A percentile compares a stretch with the other conserved stretches of the same genome.
Evolutionary conservation across 202 grass and related monocot genomes (phyloP).

Genomic region (Elaeis oleifera): DNA sequence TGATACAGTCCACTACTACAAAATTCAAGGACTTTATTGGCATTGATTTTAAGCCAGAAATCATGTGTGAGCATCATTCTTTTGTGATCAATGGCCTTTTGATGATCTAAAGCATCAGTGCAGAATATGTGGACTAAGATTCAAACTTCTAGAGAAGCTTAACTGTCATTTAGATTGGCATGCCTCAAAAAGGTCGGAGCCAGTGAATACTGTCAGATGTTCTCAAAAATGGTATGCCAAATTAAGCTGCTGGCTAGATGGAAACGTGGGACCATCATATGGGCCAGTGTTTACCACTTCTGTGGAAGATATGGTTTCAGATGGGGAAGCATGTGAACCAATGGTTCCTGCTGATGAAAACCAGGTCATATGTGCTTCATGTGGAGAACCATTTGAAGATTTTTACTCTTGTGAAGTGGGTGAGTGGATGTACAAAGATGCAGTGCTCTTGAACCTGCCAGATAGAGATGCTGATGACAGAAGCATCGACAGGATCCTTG

Average conservation of each 20-base stretch:
- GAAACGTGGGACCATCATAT: slow-evolving; percentile 32
- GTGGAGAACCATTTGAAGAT: slow-evolving; percentile 83
- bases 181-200: slow-evolving; percentile 24
- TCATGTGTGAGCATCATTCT: slow-evolving; percentile 58
- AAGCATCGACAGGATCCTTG: slow-evolving; percentile 18
- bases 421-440: slow-evolving; percentile 88
- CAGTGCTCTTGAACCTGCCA: slow-evolving; percentile 41
- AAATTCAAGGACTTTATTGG: slow-evolving; percentile 43
- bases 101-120: slow-evolving; percentile 62
- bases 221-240: slow-evolving; percentile 69
- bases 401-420: slow-evolving; percentile 49
- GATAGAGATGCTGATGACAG: slow-evolving; percentile 22
- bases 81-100: slow-evolving; percentile 53
- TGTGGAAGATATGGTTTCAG: slow-evolving; percentile 35
- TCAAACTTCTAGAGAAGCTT: slow-evolving; percentile 52
- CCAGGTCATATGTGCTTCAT: slow-evolving; percentile 78
- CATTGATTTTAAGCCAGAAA: slow-evolving; percentile 63
- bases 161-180: slow-evolving; percentile 39
- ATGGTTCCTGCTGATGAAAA: slow-evolving; percentile 90
- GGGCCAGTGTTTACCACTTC: slow-evolving; percentile 22
- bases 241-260: slow-evolving; percentile 37
- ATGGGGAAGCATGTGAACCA: slow-evolving; percentile 45
- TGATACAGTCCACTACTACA: slow-evolving; percentile 14
- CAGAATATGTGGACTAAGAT: slow-evolving; percentile 60
- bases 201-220: slow-evolving; percentile 27